Evolutionary conservation across 768 basidiomycete species (phyloP).

Genomic region (Pulveroboletus sp.): DNA sequence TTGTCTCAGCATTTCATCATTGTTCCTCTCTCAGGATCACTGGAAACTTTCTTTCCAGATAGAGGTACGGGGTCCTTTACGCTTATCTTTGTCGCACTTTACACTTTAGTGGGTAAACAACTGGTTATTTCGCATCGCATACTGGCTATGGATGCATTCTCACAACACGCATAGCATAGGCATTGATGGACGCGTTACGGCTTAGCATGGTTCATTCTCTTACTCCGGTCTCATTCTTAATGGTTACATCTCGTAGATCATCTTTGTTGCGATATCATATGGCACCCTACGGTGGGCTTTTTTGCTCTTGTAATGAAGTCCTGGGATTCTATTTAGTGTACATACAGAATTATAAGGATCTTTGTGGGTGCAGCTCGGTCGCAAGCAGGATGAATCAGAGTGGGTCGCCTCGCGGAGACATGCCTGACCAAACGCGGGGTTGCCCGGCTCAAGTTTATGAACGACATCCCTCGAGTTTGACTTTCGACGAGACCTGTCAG

Average conservation of each 20-base stretch:
- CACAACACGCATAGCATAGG: conserved; percentile 15
- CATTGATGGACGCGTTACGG: not conserved
- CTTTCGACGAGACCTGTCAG: too few species aligned
- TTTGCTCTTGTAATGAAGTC: not conserved
- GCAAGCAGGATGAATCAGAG: not conserved
- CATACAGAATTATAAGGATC: not conserved
- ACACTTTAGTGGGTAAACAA: not conserved
- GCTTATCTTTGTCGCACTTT: not conserved
- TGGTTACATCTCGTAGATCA: not conserved
- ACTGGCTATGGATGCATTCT: conserved; percentile 11
- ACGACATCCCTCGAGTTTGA: too few species aligned
- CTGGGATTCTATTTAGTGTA: not conserved
- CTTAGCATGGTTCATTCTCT: not conserved
- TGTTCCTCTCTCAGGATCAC: not conserved
- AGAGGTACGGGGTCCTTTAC: conserved; percentile 1
- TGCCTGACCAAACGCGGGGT: too few species aligned
- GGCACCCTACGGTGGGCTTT: not conserved
- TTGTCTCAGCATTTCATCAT: conserved; percentile 1
- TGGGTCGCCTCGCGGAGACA: conserved; percentile 11
- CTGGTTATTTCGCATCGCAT: conserved; percentile 4
- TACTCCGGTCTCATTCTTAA: not conserved
- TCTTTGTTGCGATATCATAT: not conserved
- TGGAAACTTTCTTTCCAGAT: not conserved
- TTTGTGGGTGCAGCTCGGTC: conserved; percentile 2
- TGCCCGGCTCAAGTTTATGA: too few species aligned